Percentiles rank a stretch among this genome's conserved stretches.
Evolutionary conservation across 768 basidiomycete species (phyloP).

Genomic region (Sporobolomyces phaffii): DNA sequence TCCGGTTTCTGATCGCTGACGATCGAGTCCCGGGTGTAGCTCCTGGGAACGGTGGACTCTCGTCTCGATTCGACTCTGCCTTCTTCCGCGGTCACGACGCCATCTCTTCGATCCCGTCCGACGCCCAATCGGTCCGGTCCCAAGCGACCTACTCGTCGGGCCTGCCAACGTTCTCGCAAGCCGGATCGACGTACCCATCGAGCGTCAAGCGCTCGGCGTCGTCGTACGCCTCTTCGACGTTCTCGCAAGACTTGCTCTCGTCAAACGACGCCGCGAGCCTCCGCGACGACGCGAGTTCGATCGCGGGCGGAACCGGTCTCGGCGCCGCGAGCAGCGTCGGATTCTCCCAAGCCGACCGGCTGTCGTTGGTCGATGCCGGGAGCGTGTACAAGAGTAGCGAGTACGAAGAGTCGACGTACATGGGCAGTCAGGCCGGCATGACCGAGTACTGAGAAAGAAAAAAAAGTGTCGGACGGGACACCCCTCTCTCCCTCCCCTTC

Average conservation of each 20-base stretch:
- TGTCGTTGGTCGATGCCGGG: slow-evolving; percentile 51
- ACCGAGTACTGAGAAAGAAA: slow-evolving; percentile 39
- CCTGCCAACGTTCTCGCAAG: slow-evolving; percentile 68
- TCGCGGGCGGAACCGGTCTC: slow-evolving; percentile 35
- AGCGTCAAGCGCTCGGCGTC: slow-evolving; percentile 49
- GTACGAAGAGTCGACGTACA: slow-evolving; percentile 24
- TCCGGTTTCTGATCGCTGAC: not conserved
- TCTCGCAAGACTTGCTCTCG: slow-evolving; percentile 39
- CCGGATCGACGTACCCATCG: slow-evolving; percentile 59
- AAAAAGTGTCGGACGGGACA: no score
- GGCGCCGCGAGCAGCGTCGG: slow-evolving; percentile 55
- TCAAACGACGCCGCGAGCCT: slow-evolving; percentile 45
- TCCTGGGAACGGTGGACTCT: slow-evolving; percentile 66
- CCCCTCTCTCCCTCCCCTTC: not conserved
- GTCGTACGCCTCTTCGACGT: slow-evolving; percentile 57
- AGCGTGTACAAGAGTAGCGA: slow-evolving; percentile 40
- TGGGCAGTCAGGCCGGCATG: slow-evolving; percentile 17
- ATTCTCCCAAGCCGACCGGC: slow-evolving; percentile 84
- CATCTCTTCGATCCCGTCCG: slow-evolving; percentile 86
- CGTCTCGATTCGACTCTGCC: slow-evolving; percentile 88
- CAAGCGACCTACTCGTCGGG: slow-evolving; percentile 94
- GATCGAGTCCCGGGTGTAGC: not conserved
- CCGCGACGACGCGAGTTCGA: slow-evolving; percentile 68
- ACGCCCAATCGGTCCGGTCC: slow-evolving; percentile 89
- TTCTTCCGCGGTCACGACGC: slow-evolving; percentile 96